A percentile compares a stretch with the other conserved stretches of the same genome.
Evolutionary conservation across 805 yeast species (phyloP).

Genomic region (Saccharomycopsis synnaedendra): DNA sequence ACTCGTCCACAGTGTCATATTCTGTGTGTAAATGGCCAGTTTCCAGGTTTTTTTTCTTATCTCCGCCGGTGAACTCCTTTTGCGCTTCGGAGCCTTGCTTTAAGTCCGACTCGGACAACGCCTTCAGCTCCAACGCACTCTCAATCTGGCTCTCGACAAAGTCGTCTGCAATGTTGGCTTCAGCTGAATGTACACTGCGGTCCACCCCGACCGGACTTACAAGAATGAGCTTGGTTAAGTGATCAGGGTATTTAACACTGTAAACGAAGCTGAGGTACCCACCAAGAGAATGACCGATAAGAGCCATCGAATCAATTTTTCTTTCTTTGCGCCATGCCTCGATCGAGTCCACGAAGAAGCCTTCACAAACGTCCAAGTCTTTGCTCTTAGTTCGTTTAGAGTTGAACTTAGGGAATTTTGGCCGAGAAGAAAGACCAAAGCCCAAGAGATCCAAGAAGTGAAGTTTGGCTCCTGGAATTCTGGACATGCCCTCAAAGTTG

Average conservation of each 20-base stretch:
- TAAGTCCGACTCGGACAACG: background rate
- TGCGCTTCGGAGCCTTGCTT: background rate
- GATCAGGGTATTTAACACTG: slow-evolving; percentile 41
- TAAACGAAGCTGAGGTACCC: slow-evolving; percentile 56
- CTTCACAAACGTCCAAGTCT: slow-evolving; percentile 24
- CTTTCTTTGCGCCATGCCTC: slow-evolving; percentile 46
- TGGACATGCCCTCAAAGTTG: slow-evolving; percentile 42
- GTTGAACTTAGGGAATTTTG: slow-evolving; percentile 22
- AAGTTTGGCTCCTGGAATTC: slow-evolving; percentile 40
- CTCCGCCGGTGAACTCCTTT: background rate
- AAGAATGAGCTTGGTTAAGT: slow-evolving; percentile 39
- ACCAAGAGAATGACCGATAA: slow-evolving; percentile 64
- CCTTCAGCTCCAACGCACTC: background rate
- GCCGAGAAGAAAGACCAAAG: slow-evolving; percentile 52
- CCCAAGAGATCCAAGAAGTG: slow-evolving; percentile 56
- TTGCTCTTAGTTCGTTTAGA: slow-evolving; percentile 17
- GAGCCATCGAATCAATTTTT: slow-evolving; percentile 35
- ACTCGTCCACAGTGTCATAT: background rate
- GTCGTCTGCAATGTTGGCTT: slow-evolving; percentile 1
- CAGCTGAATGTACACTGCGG: slow-evolving; percentile 29
- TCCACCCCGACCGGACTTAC: slow-evolving; percentile 71
- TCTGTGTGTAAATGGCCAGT: slow-evolving; percentile 9
- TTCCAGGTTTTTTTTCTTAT: slow-evolving; percentile 1
- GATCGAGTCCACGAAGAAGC: slow-evolving; percentile 32
- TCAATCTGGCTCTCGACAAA: background rate